Conservation (phyloP, 495 filamentous ascomycete species). For the Talaromyces proteolyticus region DNA sequence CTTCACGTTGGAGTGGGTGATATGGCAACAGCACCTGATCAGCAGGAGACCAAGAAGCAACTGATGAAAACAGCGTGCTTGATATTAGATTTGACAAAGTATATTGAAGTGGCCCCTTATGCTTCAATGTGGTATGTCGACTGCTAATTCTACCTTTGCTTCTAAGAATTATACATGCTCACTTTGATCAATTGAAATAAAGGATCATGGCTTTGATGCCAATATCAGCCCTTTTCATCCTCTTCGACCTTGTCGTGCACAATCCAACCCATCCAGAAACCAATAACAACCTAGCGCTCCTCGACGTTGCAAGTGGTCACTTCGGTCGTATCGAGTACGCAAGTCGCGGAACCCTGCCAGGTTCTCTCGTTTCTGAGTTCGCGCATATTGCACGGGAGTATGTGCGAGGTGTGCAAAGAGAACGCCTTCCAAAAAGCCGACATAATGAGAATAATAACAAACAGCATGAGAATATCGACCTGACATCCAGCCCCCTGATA, state of each 20-base stretch:
- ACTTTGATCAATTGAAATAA: background rate
- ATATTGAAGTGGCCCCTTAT: slow-evolving; percentile 13
- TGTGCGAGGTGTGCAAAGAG: background rate
- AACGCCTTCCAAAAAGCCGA: background rate
- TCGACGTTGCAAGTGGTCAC: slow-evolving; percentile 25
- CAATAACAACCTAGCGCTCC: slow-evolving; percentile 21
- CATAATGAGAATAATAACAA: background rate
- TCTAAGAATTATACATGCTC: background rate
- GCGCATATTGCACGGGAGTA: slow-evolving; percentile 26
- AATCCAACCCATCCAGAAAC: slow-evolving; percentile 25
- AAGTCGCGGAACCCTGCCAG: slow-evolving; percentile 20
- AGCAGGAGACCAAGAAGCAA: slow-evolving; percentile 8
- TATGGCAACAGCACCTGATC: background rate
- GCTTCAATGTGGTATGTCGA: slow-evolving; percentile 11
- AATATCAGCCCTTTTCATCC: slow-evolving; percentile 23
- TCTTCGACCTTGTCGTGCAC: slow-evolving; percentile 30
- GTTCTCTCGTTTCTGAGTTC: slow-evolving; percentile 26
- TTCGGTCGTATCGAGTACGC: slow-evolving; percentile 27
- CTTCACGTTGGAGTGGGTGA: slow-evolving; percentile 7
- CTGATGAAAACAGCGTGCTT: slow-evolving; percentile 11
- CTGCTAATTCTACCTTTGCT: background rate
- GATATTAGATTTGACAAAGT: slow-evolving; percentile 15
- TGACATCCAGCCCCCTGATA: background rate
- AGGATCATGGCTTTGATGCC: slow-evolving; percentile 10
- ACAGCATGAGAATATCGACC: background rate